These are phyloP conservation scores for Monilinia fructigena DNA, from an alignment of 2,329 filamentous ascomycete species.

Conservation along the genomic window DNA sequence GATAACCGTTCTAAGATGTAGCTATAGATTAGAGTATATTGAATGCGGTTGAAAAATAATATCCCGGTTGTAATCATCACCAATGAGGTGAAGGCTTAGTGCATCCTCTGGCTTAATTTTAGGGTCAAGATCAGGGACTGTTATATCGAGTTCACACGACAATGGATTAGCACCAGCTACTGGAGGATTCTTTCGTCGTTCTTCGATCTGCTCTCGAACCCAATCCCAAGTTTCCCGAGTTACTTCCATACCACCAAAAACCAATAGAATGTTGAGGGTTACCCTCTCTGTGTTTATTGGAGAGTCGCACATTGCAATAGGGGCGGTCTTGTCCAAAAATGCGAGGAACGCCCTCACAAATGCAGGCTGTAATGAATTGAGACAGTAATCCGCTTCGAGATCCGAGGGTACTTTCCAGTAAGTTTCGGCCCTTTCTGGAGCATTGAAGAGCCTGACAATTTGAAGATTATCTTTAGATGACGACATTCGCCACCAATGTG, in stretches of 20 bases:
- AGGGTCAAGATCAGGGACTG: background rate
- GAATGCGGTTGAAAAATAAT: background rate
- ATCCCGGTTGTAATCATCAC: slow-evolving; percentile 9
- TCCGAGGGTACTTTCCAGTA: slow-evolving; percentile 34
- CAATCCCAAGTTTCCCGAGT: slow-evolving; percentile 10
- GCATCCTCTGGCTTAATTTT: background rate
- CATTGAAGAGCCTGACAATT: background rate
- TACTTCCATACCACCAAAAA: slow-evolving; percentile 29
- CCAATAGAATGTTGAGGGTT: slow-evolving; percentile 19
- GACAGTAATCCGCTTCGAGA: slow-evolving; percentile 20
- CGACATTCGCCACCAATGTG: background rate
- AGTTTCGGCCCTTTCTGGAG: background rate
- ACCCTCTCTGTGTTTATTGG: background rate
- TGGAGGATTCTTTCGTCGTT: background rate
- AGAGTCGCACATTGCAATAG: slow-evolving; percentile 22
- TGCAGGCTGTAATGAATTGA: slow-evolving; percentile 31
- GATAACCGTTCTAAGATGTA: slow-evolving; percentile 1
- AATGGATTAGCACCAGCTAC: background rate
- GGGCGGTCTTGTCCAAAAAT: slow-evolving; percentile 10
- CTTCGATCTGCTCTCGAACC: background rate
- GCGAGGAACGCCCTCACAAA: slow-evolving; percentile 8
- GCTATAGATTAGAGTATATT: background rate
- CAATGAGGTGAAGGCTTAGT: slow-evolving; percentile 7
- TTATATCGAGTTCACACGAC: background rate
- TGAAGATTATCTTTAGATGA: background rate